phyloP scores from a whole-genome alignment of 805 yeast genomes.

The Zygosaccharomyces bisporus region DNA sequence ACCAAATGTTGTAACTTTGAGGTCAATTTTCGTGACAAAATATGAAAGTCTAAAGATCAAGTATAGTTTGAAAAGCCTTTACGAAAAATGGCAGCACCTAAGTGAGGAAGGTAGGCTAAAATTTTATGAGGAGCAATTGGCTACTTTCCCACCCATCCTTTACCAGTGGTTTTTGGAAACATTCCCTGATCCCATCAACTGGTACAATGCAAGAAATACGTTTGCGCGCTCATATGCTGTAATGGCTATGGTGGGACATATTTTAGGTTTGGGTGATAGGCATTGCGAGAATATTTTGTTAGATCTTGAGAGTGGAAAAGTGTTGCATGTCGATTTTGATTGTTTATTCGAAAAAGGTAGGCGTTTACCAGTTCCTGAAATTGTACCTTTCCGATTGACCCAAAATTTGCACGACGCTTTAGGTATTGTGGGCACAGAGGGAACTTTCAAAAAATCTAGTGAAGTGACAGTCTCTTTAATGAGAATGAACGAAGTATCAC shows the following conservation, averaged over 20 bases:
- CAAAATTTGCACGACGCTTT: slow-evolving; percentile 84
- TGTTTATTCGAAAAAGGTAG: slow-evolving; percentile 84
- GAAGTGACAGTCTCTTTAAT: slow-evolving; percentile 76
- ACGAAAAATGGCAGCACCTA: slow-evolving; percentile 28
- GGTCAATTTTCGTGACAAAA: slow-evolving; percentile 51
- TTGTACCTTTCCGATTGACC: slow-evolving; percentile 91
- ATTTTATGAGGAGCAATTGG: slow-evolving; percentile 28
- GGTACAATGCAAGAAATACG: slow-evolving; percentile 76
- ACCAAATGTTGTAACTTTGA: slow-evolving; percentile 65
- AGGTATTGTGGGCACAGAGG: slow-evolving; percentile 87
- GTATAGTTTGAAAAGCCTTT: slow-evolving; percentile 24
- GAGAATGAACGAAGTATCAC: slow-evolving; percentile 72
- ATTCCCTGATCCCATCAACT: slow-evolving; percentile 82
- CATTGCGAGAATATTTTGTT: slow-evolving; percentile 89
- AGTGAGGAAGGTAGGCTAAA: slow-evolving; percentile 26
- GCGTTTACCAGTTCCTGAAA: slow-evolving; percentile 78
- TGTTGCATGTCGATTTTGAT: slow-evolving; percentile 94
- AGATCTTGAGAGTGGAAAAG: slow-evolving; percentile 67
- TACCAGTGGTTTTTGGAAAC: slow-evolving; percentile 84
- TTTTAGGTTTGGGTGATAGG: slow-evolving; percentile 92
- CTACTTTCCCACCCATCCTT: slow-evolving; percentile 60
- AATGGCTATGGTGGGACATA: slow-evolving; percentile 95
- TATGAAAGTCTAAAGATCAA: slow-evolving; percentile 42
- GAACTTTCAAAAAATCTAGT: slow-evolving; percentile 77
- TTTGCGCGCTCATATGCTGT: slow-evolving; percentile 84